Evolutionary conservation across 2,329 filamentous ascomycete genomes (phyloP).

Genomic region (Delphinella strobiligena): DNA sequence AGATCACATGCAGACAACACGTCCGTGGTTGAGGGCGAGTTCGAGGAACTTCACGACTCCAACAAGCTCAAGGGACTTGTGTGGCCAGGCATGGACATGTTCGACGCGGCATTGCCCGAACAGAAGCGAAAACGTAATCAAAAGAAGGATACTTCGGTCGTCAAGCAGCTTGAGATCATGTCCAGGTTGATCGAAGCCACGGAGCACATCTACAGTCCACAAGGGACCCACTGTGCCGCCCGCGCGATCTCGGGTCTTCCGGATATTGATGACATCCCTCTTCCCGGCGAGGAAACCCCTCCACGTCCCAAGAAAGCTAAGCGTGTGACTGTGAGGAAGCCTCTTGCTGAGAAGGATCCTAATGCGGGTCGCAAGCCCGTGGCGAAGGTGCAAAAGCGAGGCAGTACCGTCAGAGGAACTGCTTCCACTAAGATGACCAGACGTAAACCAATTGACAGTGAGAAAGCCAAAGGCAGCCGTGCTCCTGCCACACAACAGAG

Average conservation of each 20-base stretch:
- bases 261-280: constrained; percentile 23
- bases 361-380: constrained; percentile 13
- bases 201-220: constrained; percentile 49
- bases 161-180: constrained; percentile 51
- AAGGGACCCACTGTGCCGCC: constrained; percentile 29
- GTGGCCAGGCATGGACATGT: constrained; percentile 70
- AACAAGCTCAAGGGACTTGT: constrained; percentile 57
- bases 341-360: constrained; percentile 17
- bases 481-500: constrained; percentile 7
- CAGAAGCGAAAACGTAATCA: constrained; percentile 68
- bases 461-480: not conserved
- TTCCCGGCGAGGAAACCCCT: constrained; percentile 20
- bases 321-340: constrained; percentile 14
- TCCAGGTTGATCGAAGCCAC: constrained; percentile 52
- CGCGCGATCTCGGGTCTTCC: constrained; percentile 33
- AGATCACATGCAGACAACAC: not conserved
- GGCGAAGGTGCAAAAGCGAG: not conserved
- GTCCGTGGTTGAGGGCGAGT: constrained; percentile 16
- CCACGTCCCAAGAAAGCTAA: constrained; percentile 15
- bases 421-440: constrained; percentile 8
- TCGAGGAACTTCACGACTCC: constrained; percentile 25
- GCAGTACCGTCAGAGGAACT: constrained; percentile 9
- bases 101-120: constrained; percentile 63
- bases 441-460: too few relatives aligned
- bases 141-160: constrained; percentile 61